Conservation (phyloP, 2,329 filamentous ascomycete genomes). For the Diaporthe citriasiana region DNA sequence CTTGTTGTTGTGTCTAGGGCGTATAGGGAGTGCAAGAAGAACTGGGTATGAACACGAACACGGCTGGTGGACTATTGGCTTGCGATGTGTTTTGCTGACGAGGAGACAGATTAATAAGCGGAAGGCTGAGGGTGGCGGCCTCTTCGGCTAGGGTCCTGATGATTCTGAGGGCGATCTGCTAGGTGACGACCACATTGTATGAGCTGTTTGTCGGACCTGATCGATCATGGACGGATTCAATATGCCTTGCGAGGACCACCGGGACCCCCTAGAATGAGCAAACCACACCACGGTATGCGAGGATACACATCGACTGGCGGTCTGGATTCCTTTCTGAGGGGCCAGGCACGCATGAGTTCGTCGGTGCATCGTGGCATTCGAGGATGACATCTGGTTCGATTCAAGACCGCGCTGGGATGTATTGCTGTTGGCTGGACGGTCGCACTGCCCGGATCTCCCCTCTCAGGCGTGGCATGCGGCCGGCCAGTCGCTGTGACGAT, state of each 20-base stretch:
- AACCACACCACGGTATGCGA: neutral
- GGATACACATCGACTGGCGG: too few relatives aligned
- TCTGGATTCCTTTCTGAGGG: too few relatives aligned
- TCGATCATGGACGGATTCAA: neutral
- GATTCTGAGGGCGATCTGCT: neutral
- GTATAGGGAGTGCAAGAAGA: conserved; percentile 94
- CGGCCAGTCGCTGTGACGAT: too few relatives aligned
- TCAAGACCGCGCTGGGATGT: neutral
- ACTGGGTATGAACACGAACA: conserved; percentile 78
- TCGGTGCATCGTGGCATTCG: too few relatives aligned
- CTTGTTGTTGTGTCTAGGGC: conserved; percentile 73
- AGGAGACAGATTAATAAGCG: conserved; percentile 48
- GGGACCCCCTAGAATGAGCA: neutral
- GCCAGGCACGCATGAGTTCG: neutral
- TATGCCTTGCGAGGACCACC: neutral
- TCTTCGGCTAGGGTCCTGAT: conserved; percentile 35
- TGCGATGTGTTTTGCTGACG: neutral
- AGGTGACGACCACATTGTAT: too few relatives aligned
- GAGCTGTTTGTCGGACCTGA: too few relatives aligned
- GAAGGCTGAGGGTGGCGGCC: conserved; percentile 45
- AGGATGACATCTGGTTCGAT: too few relatives aligned
- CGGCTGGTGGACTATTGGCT: rapidly evolving
- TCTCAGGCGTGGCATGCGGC: neutral
- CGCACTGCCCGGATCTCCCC: neutral
- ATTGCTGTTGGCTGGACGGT: neutral